phyloP scores from a whole-genome alignment of 805 yeast species.

The Henningerozyma blattae region DNA sequence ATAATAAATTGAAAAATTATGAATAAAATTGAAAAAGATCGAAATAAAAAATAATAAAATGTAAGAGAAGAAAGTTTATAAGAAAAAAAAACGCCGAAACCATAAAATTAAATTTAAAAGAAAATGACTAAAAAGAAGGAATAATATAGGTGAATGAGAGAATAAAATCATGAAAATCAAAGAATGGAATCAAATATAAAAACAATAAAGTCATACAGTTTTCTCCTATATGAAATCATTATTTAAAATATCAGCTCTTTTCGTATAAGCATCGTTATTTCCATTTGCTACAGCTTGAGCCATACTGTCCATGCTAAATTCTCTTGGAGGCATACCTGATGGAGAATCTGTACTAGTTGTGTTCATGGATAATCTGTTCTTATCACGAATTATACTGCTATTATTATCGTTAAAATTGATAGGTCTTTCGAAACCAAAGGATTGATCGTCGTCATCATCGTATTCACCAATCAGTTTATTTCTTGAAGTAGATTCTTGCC shows the following conservation, averaged over 20 bases:
- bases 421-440: background rate
- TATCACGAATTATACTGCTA: too few relatives aligned
- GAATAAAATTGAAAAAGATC: too few relatives aligned
- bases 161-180: too few relatives aligned
- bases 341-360: background rate
- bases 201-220: too few relatives aligned
- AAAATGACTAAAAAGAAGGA: too few relatives aligned
- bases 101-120: too few relatives aligned
- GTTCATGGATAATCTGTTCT: background rate
- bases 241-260: background rate
- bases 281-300: background rate
- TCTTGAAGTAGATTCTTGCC: conserved; percentile 19
- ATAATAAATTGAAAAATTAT: too few relatives aligned
- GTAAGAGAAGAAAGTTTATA: too few relatives aligned
- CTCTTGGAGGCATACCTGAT: background rate
- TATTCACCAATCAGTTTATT: conserved; percentile 20
- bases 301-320: background rate
- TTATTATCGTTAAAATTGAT: background rate
- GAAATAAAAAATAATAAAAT: too few relatives aligned
- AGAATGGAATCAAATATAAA: too few relatives aligned
- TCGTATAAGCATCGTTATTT: background rate
- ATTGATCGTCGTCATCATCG: conserved; percentile 8
- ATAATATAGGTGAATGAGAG: too few relatives aligned
- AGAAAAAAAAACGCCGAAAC: too few relatives aligned
- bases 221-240: background rate